Conservation (phyloP, 176 grass and related monocot species). For the Carex pumila region DNA sequence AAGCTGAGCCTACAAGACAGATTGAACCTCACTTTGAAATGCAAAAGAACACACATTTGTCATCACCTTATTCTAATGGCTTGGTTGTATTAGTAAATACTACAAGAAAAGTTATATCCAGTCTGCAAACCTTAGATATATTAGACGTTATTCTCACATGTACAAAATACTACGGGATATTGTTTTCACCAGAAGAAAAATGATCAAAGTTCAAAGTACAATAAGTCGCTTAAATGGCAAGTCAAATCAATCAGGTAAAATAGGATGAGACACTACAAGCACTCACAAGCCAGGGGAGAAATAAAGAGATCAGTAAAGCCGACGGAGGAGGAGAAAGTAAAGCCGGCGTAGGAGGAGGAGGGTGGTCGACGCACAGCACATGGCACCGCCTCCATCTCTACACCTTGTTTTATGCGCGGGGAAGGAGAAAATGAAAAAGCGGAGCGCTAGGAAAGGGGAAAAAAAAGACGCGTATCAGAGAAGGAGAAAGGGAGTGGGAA, state of each 20-base stretch:
- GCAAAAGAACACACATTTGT: neutral
- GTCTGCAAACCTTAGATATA: neutral
- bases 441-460: too few species aligned
- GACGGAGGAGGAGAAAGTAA: too few species aligned
- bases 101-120: neutral
- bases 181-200: neutral
- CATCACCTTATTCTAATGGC: neutral
- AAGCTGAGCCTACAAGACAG: neutral
- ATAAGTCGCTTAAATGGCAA: neutral
- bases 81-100: neutral
- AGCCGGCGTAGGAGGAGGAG: too few species aligned
- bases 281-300: neutral
- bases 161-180: neutral
- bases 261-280: neutral
- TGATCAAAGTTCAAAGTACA: neutral
- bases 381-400: too few species aligned
- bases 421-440: too few species aligned
- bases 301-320: too few species aligned
- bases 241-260: neutral
- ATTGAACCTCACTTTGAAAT: neutral
- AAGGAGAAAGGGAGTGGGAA: too few species aligned
- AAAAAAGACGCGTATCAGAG: too few species aligned
- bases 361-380: too few species aligned
- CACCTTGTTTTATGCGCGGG: too few species aligned
- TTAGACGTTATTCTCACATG: neutral